Evolutionary conservation across 23 red algal species (phyloP).

Genomic region (Gracilaria caudata): DNA sequence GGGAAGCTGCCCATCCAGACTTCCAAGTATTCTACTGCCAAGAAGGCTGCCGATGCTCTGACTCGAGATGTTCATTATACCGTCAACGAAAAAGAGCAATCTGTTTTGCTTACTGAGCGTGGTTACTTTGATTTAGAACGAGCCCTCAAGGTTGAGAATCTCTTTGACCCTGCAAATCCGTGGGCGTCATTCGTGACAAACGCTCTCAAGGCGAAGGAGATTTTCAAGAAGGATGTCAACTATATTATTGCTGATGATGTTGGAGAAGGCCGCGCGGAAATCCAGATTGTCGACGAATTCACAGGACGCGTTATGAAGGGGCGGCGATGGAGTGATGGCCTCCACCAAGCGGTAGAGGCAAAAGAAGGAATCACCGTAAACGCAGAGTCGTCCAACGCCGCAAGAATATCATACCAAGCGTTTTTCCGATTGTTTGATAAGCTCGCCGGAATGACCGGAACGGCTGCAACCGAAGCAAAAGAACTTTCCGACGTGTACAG

Average conservation of each 20-base stretch:
- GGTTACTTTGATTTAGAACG: constrained; percentile 78
- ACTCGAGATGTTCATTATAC: constrained; percentile 72
- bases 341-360: constrained; percentile 97
- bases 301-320: constrained; percentile 93
- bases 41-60: constrained; percentile 69
- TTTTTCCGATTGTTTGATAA: constrained; percentile 90
- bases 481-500: constrained; percentile 83
- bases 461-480: constrained; percentile 81
- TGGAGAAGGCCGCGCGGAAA: constrained; percentile 41
- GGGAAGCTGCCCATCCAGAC: constrained; percentile 54
- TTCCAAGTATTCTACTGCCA: constrained; percentile 81
- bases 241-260: constrained; percentile 77
- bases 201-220: constrained; percentile 93
- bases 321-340: constrained; percentile 91
- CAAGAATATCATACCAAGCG: constrained; percentile 92
- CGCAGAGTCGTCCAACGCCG: constrained; percentile 74
- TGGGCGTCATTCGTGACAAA: constrained; percentile 93
- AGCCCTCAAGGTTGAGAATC: constrained; percentile 72
- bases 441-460: constrained; percentile 98
- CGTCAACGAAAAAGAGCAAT: constrained; percentile 95
- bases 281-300: constrained; percentile 94
- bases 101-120: constrained; percentile 79
- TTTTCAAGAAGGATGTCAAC: constrained; percentile 90
- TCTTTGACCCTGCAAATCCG: constrained; percentile 80
- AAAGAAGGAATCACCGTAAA: constrained; percentile 85